Evolutionary conservation across 2,329 filamentous ascomycete genomes (phyloP).

Genomic region (Stagonosporopsis vannaccii): DNA sequence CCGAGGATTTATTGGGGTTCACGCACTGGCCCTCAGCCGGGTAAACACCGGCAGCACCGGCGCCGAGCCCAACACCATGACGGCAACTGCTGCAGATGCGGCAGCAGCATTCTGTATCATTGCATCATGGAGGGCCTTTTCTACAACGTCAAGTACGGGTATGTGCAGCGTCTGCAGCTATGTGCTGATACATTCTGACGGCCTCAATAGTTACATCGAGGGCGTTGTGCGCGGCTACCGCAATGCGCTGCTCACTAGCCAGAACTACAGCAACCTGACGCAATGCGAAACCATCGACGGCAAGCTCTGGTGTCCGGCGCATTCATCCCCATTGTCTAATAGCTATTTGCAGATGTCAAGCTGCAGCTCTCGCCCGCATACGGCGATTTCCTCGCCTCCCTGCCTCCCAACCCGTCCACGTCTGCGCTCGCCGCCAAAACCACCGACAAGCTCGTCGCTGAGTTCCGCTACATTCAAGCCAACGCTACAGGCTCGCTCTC

Average conservation of each 20-base stretch:
- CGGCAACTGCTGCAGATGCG: constrained; percentile 11
- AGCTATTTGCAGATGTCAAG: constrained; percentile 78
- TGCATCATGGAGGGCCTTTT: constrained; percentile 84
- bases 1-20: constrained; percentile 2
- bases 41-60: background rate
- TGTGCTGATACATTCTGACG: constrained; percentile 23
- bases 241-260: constrained; percentile 86
- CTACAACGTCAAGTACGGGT: constrained; percentile 95
- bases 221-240: constrained; percentile 97
- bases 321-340: constrained; percentile 10
- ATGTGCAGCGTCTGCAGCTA: constrained; percentile 41
- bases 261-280: constrained; percentile 93
- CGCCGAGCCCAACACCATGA: constrained; percentile 10
- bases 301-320: constrained; percentile 52
- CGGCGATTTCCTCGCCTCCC: constrained; percentile 91
- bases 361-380: constrained; percentile 96
- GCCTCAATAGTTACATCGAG: constrained; percentile 79
- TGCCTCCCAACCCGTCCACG: constrained; percentile 96
- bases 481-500: constrained; percentile 91
- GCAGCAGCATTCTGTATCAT: constrained; percentile 5
- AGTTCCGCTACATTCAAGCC: constrained; percentile 94
- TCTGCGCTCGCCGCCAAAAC: constrained; percentile 93
- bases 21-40: background rate
- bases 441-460: constrained; percentile 96
- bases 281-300: constrained; percentile 98